Percentiles rank a stretch among this genome's conserved stretches.
phyloP scores from a whole-genome alignment of 176 grass and related monocot species.

The Thinopyrum elongatum region DNA sequence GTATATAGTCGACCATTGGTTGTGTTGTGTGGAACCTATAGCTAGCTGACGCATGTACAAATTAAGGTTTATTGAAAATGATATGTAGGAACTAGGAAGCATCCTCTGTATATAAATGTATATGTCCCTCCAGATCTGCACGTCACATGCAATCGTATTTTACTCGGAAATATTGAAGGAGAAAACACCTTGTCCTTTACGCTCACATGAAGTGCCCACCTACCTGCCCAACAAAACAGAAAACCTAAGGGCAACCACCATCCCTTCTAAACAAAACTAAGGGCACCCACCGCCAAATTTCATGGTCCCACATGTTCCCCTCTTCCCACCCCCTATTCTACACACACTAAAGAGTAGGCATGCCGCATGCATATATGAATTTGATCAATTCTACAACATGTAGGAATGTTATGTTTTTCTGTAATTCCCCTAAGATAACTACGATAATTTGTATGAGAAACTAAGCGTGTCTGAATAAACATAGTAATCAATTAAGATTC shows the following conservation, averaged over 20 bases:
- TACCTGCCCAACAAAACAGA: conserved; percentile 40
- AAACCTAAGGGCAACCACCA: conserved; percentile 1
- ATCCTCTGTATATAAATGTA: neutral
- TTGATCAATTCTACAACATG: neutral
- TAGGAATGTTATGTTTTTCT: no score
- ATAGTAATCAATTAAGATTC: neutral
- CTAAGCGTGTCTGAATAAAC: neutral
- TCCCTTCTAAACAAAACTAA: neutral
- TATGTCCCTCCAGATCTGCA: conserved; percentile 22
- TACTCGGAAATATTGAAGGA: neutral
- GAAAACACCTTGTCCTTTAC: conserved; percentile 10
- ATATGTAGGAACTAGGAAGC: neutral
- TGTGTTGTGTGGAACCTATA: neutral
- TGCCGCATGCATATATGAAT: neutral
- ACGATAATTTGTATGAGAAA: neutral
- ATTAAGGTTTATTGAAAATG: neutral
- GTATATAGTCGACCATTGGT: conserved; percentile 9
- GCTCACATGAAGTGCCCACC: conserved; percentile 29
- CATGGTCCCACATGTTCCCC: neutral
- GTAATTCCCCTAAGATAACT: neutral
- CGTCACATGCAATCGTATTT: conserved; percentile 37
- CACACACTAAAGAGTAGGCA: neutral
- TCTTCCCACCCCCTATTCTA: neutral
- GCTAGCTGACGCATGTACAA: neutral
- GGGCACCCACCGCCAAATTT: conserved; percentile 21